Percentiles rank a stretch among this genome's conserved stretches.
Evolutionary conservation across 495 filamentous ascomycete genomes (phyloP).

Genomic region (Thermochaetoides thermophila): DNA sequence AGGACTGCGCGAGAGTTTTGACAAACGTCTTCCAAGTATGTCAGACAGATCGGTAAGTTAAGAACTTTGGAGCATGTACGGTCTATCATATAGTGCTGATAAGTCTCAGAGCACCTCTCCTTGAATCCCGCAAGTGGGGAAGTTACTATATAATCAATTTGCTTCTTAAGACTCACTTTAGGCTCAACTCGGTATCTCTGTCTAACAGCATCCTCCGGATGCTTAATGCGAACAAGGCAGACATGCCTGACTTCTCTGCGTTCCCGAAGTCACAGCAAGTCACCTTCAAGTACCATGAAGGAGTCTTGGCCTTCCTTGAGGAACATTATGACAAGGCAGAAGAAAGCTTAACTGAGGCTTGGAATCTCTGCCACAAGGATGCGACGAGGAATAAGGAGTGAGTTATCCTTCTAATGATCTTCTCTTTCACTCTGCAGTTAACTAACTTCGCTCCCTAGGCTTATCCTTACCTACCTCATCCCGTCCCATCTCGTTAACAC

Average conservation of each 20-base stretch:
- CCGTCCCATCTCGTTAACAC: conserved; percentile 80
- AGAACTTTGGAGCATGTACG: not conserved
- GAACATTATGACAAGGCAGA: conserved; percentile 85
- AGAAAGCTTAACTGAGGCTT: conserved; percentile 61
- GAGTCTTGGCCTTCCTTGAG: conserved; percentile 78
- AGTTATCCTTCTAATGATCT: conserved; percentile 12
- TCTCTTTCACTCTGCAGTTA: not conserved
- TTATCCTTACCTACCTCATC: conserved; percentile 91
- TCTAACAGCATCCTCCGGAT: conserved; percentile 81
- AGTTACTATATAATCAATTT: conserved; percentile 86
- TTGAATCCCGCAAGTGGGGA: conserved; percentile 93
- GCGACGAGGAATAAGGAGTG: conserved; percentile 67
- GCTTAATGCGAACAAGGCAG: conserved; percentile 55
- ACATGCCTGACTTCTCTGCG: conserved; percentile 56
- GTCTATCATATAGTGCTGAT: conserved; percentile 6
- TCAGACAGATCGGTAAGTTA: conserved; percentile 66
- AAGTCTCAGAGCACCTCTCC: conserved; percentile 58
- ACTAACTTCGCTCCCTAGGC: conserved; percentile 29
- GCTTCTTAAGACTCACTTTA: conserved; percentile 96
- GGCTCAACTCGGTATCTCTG: conserved; percentile 72
- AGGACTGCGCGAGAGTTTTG: conserved; percentile 76
- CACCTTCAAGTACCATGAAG: conserved; percentile 93
- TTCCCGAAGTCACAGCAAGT: conserved; percentile 85
- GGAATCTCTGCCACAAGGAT: conserved; percentile 55
- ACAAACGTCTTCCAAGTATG: conserved; percentile 83